Percentiles rank a stretch among this genome's conserved stretches.
These are phyloP conservation scores for Ailanthus altissimus DNA, from an alignment of 345 rosid genomes.

Conservation along the genomic window DNA sequence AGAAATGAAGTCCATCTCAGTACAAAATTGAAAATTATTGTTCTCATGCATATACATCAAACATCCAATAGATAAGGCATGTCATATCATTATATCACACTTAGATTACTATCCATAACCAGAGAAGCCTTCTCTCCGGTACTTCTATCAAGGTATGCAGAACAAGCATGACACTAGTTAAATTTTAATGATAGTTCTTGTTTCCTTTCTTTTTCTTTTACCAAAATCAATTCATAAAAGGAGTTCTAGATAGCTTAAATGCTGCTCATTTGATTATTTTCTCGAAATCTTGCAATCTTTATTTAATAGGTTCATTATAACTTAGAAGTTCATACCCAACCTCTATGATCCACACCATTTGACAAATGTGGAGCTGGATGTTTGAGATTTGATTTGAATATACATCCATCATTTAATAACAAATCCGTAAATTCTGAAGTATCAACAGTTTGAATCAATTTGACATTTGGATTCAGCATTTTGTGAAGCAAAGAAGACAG, in stretches of 20 bases:
- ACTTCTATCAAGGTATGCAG: not conserved
- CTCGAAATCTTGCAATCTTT: not conserved
- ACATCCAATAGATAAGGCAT: not conserved
- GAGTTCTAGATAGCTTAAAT: not conserved
- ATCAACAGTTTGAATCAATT: not conserved
- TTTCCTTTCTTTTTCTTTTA: not conserved
- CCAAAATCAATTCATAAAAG: not conserved
- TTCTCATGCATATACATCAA: not conserved
- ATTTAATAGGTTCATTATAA: not conserved
- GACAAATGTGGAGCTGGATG: not conserved
- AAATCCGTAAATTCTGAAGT: not conserved
- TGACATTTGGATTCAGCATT: not conserved
- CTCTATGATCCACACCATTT: not conserved
- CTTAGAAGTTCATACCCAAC: not conserved
- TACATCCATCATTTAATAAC: not conserved
- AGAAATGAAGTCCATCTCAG: not conserved
- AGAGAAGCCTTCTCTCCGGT: not conserved
- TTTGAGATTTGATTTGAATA: not conserved
- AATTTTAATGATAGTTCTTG: not conserved
- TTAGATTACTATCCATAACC: not conserved
- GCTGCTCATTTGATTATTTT: not conserved
- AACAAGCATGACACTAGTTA: not conserved
- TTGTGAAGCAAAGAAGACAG: not conserved
- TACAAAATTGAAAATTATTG: not conserved
- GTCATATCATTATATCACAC: not conserved